Base-by-base conservation (phyloP, 2,329 filamentous ascomycete species). In the Diaporthe humulicola region DNA sequence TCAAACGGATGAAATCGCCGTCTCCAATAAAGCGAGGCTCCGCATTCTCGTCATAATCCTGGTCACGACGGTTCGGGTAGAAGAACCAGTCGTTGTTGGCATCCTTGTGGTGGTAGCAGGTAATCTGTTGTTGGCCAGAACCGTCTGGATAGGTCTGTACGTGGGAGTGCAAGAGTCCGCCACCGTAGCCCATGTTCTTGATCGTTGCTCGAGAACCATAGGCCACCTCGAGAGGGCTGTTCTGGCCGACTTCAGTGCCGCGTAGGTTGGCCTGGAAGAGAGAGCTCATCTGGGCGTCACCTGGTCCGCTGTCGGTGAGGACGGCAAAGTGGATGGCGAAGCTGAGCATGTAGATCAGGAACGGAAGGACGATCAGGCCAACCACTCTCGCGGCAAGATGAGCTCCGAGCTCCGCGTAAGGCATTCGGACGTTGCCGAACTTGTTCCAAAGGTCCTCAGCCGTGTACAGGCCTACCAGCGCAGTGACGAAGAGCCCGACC, bases 81-180 rank as follows among this genome's bases (percentile, higher is more conserved):
- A 99, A 96, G 86, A 97, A 98, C 97, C 97, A 99, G 84, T 99
- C 97, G 84, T 99, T 99, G 90, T 99, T 99, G 83, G 96, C 90
- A 88, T 99, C 97, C 84, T 99, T 99, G 89, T 99, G 97, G 86
- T 99, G 97, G 86, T 99, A 99, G 88, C 97, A 99, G 77, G 97
- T 99, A 76, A 99, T 93, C 84, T 99, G 97, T 85, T 99, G 97
- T 86, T 99, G 97, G 70, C 87, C 87, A 50, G 97, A 98, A 42
- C 96, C 97, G 82, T 98, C 96, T 0, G 96, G 96, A 83, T 95
- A 98, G 12, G 95, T 98, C 86, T 98, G 96, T 76, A 98, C 91
- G 88, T 98, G 97, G 56, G 96, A 98, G 86, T 98, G 96, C 60
- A 98, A 92, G 48, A 99, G 91, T 83, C 97, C 97, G 82, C 97